These are phyloP conservation scores for Ustilago xerochloae DNA, from an alignment of 1,284 basidiomycete genomes.

Conservation along the genomic window DNA sequence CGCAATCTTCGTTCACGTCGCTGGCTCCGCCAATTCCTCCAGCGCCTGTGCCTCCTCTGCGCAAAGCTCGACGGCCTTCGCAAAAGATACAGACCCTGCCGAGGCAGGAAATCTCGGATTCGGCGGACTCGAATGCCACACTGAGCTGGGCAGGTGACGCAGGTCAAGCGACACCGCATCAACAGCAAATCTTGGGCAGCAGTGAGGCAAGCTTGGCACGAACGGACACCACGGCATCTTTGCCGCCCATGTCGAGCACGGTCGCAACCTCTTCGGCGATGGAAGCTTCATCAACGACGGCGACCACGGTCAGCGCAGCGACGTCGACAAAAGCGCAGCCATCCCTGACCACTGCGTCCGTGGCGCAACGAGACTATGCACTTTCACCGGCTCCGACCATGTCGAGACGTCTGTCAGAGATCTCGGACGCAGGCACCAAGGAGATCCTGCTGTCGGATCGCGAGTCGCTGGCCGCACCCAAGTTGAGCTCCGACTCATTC, in stretches of 20 bases:
- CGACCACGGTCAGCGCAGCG: conserved; percentile 9
- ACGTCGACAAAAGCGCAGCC: neutral
- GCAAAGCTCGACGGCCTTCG: conserved; percentile 9
- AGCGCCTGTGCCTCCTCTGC: conserved; percentile 27
- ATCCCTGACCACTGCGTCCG: neutral
- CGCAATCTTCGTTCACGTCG: conserved; percentile 22
- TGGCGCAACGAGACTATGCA: neutral
- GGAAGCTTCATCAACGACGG: neutral
- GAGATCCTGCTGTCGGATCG: conserved; percentile 30
- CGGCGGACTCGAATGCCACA: conserved; percentile 1
- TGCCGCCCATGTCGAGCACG: conserved; percentile 3
- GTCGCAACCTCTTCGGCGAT: neutral
- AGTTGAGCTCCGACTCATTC: conserved; percentile 10
- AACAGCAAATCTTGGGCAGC: neutral
- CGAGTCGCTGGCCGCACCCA: conserved; percentile 12
- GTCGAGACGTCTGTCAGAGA: conserved; percentile 11
- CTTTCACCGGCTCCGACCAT: conserved; percentile 5
- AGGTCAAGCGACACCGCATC: neutral
- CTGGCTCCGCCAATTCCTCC: conserved; percentile 20
- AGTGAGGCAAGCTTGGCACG: neutral
- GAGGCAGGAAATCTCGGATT: conserved; percentile 5
- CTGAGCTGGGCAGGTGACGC: neutral
- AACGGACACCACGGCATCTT: neutral
- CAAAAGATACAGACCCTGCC: neutral
- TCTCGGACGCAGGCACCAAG: conserved; percentile 25